Evolutionary conservation across 2,329 filamentous ascomycete genomes (phyloP).

Genomic region (Paracorniculantispora psalliotae): DNA sequence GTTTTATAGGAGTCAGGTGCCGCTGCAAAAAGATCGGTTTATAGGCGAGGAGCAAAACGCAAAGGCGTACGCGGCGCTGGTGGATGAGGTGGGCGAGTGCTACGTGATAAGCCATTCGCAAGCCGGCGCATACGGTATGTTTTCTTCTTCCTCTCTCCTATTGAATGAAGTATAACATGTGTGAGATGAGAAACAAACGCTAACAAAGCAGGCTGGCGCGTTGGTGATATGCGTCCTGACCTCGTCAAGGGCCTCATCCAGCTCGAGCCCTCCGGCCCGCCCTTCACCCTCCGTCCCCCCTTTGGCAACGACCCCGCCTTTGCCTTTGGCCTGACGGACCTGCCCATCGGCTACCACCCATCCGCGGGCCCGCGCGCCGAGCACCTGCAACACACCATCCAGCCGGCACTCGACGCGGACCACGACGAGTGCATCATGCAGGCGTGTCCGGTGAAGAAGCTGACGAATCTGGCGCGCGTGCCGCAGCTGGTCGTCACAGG

Average conservation of each 20-base stretch:
- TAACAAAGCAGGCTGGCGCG: constrained; percentile 16
- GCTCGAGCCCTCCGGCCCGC: constrained; percentile 26
- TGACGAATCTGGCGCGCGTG: constrained; percentile 41
- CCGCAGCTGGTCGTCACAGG: constrained; percentile 42
- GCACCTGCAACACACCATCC: constrained; percentile 18
- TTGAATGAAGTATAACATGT: neutral
- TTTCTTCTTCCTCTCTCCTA: neutral
- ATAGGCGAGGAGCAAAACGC: constrained; percentile 19
- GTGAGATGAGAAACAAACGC: too few species aligned
- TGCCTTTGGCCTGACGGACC: constrained; percentile 25
- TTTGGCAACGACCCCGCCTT: constrained; percentile 18
- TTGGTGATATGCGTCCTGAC: constrained; percentile 23
- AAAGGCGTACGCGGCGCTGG: constrained; percentile 17
- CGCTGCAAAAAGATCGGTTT: constrained; percentile 18
- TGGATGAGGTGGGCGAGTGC: constrained; percentile 24
- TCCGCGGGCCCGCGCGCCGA: constrained; percentile 16
- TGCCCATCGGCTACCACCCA: constrained; percentile 25
- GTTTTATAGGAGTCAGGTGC: constrained; percentile 32
- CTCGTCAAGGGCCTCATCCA: constrained; percentile 27
- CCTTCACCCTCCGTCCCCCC: constrained; percentile 20
- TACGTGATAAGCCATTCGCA: constrained; percentile 27
- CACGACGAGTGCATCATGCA: constrained; percentile 27
- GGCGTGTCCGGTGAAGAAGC: constrained; percentile 26
- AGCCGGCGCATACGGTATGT: constrained; percentile 19
- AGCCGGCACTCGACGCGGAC: constrained; percentile 22